These are phyloP conservation scores for Chrysosporium queenslandicum DNA, from an alignment of 2,329 filamentous ascomycete species.

Conservation along the genomic window DNA sequence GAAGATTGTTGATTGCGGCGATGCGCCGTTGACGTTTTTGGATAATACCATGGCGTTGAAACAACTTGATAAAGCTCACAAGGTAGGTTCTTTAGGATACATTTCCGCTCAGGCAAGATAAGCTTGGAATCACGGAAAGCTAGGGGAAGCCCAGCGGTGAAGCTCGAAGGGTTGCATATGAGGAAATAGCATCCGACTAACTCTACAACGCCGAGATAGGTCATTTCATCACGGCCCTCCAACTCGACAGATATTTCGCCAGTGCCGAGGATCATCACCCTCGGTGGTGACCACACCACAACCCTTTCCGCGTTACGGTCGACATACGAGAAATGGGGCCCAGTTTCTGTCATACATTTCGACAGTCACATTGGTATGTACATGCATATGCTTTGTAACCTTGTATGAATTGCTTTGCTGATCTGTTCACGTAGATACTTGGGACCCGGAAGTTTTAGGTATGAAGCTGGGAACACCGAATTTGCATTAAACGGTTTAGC, in stretches of 20 bases:
- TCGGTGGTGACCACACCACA: conserved; percentile 65
- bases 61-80: conserved; percentile 76
- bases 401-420: conserved; percentile 14
- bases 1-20: conserved; percentile 73
- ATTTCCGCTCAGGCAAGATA: conserved; percentile 8
- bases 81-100: conserved; percentile 41
- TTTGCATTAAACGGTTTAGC: neutral
- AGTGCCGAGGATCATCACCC: conserved; percentile 48
- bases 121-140: no score
- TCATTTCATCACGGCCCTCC: conserved; percentile 23
- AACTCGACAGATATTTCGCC: conserved; percentile 21
- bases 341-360: conserved; percentile 63
- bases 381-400: conserved; percentile 23
- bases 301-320: conserved; percentile 59
- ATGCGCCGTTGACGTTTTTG: conserved; percentile 76
- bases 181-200: neutral
- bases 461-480: neutral
- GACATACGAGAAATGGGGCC: conserved; percentile 52
- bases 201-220: conserved; percentile 20
- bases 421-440: conserved; percentile 49
- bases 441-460: conserved; percentile 52
- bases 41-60: conserved; percentile 71
- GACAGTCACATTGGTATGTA: conserved; percentile 55
- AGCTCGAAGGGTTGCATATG: no score
- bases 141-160: no score